Evolutionary conservation across 305 asterid genomes (phyloP).

Genomic region (Solanum hybrid): DNA sequence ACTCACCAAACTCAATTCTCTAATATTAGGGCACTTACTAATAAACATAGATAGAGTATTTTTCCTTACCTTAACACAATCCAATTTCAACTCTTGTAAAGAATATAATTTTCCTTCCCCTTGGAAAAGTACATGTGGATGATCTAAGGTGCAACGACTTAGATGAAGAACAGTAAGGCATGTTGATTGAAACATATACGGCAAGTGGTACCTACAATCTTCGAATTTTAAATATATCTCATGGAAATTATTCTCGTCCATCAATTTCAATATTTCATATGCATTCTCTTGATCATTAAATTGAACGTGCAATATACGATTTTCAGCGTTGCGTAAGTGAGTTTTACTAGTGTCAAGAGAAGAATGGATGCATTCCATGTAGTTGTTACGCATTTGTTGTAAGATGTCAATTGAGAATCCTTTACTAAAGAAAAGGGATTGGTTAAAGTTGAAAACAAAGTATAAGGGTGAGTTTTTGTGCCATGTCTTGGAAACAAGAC

Average conservation of each 20-base stretch:
- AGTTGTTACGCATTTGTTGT: background rate
- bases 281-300: background rate
- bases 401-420: background rate
- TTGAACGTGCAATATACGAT: background rate
- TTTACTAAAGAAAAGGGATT: background rate
- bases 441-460: background rate
- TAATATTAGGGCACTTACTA: background rate
- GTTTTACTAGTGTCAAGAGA: background rate
- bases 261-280: background rate
- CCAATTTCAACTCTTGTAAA: background rate
- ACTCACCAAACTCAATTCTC: background rate
- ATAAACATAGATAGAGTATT: background rate
- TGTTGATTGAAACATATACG: background rate
- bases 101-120: background rate
- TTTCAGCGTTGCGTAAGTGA: background rate
- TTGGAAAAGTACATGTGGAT: background rate
- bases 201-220: background rate
- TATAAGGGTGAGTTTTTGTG: background rate
- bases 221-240: background rate
- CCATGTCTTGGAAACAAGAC: background rate
- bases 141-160: background rate
- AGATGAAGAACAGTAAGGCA: background rate
- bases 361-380: background rate
- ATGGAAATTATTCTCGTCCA: background rate
- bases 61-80: background rate